phyloP scores from a whole-genome alignment of 306 rosid genomes.

The Psophocarpus tetragonolobus region DNA sequence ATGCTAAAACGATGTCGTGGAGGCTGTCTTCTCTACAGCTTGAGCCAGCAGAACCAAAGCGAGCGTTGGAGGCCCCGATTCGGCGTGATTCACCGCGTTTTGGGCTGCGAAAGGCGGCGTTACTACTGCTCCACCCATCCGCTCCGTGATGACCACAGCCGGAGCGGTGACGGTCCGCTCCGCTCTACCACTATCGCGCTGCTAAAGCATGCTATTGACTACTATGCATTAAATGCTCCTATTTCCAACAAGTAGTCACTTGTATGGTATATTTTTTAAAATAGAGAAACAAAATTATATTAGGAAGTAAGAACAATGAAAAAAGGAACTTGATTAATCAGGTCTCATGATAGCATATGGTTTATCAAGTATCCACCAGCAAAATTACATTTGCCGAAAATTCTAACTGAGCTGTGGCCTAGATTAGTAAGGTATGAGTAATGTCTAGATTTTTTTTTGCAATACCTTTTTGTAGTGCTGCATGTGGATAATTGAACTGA shows the following conservation, averaged over 20 bases:
- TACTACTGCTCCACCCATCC: too few relatives aligned
- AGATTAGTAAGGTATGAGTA: background rate
- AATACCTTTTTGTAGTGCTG: background rate
- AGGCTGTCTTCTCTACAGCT: too few relatives aligned
- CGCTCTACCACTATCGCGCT: too few relatives aligned
- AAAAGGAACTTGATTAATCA: background rate
- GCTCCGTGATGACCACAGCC: too few relatives aligned
- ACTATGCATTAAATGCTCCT: too few relatives aligned
- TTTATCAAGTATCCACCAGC: background rate
- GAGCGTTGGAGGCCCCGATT: too few relatives aligned
- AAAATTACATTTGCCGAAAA: background rate
- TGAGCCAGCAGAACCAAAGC: too few relatives aligned
- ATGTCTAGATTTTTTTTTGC: background rate
- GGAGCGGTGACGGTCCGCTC: too few relatives aligned
- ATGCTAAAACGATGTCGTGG: too few relatives aligned
- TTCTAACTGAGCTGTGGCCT: background rate
- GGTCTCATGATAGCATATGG: background rate
- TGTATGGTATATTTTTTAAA: background rate
- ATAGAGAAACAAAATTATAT: background rate
- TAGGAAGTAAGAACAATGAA: background rate
- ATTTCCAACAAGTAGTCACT: background rate
- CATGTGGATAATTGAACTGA: background rate
- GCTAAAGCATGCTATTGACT: too few relatives aligned
- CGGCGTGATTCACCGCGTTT: too few relatives aligned
- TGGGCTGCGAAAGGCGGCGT: too few relatives aligned